Evolutionary conservation across 805 yeast species (phyloP).

Genomic region (Lipomyces sp.): DNA sequence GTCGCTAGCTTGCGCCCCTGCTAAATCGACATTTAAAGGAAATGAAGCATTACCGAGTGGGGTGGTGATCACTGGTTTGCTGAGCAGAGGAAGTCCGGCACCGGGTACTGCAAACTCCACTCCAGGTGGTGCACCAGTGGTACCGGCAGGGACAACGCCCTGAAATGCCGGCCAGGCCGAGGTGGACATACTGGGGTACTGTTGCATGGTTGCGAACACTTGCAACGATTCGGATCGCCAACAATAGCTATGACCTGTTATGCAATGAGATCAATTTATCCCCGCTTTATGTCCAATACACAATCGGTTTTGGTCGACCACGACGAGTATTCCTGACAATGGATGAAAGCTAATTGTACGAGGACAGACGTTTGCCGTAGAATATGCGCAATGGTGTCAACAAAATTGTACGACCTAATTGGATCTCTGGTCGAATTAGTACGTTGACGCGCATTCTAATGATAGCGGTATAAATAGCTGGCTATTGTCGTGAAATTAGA

Average conservation of each 20-base stretch:
- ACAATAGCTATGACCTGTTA: background rate
- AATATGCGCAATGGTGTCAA: no score
- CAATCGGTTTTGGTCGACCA: background rate
- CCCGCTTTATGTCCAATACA: background rate
- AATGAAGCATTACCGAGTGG: background rate
- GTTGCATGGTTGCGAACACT: background rate
- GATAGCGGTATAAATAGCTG: background rate
- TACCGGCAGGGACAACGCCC: background rate
- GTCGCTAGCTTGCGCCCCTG: background rate
- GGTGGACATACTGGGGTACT: background rate
- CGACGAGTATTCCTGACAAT: background rate
- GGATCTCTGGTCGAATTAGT: no score
- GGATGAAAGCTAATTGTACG: background rate
- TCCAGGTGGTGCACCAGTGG: background rate
- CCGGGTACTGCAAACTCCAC: background rate
- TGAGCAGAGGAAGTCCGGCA: background rate
- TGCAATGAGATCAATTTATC: background rate
- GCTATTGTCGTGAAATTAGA: background rate
- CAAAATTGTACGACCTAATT: no score
- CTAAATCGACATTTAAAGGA: background rate
- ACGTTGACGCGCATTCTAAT: background rate
- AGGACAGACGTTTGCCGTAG: no score
- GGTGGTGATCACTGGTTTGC: background rate
- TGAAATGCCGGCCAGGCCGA: background rate
- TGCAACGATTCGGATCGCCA: background rate